Percentiles rank a stretch among this genome's conserved stretches.
phyloP scores from a whole-genome alignment of 1,284 basidiomycete genomes.

The Ustilago lituana region DNA sequence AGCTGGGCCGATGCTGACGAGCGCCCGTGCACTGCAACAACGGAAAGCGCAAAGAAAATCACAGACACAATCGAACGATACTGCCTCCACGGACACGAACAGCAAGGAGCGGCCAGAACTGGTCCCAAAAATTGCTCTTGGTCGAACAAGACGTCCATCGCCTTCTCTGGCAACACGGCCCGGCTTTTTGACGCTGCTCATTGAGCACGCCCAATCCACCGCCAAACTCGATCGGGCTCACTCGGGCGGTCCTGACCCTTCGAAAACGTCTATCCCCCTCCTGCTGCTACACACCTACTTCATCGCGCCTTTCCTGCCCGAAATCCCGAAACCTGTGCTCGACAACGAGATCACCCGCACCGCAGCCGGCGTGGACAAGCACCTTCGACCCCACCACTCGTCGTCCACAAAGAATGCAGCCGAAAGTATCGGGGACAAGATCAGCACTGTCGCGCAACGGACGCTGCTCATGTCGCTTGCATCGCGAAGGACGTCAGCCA shows the following conservation, averaged over 20 bases:
- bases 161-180: conserved; percentile 49
- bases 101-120: not conserved
- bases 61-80: not conserved
- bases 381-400: conserved; percentile 11
- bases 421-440: conserved; percentile 6
- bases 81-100: not conserved
- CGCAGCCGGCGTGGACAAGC: conserved; percentile 29
- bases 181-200: conserved; percentile 50
- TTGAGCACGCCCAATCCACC: conserved; percentile 49
- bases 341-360: conserved; percentile 28
- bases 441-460: conserved; percentile 33
- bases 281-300: conserved; percentile 59
- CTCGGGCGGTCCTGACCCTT: conserved; percentile 15
- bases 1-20: conserved; percentile 23
- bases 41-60: conserved; percentile 8
- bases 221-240: conserved; percentile 29
- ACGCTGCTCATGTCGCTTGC: conserved; percentile 42
- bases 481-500: conserved; percentile 15
- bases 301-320: conserved; percentile 54
- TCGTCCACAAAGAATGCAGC: not conserved
- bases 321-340: conserved; percentile 29
- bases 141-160: not conserved
- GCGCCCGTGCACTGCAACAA: conserved; percentile 9
- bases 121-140: not conserved
- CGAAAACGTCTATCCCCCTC: conserved; percentile 42